Conservation (phyloP, 495 filamentous ascomycete species). For the Cladorrhinum samala region DNA sequence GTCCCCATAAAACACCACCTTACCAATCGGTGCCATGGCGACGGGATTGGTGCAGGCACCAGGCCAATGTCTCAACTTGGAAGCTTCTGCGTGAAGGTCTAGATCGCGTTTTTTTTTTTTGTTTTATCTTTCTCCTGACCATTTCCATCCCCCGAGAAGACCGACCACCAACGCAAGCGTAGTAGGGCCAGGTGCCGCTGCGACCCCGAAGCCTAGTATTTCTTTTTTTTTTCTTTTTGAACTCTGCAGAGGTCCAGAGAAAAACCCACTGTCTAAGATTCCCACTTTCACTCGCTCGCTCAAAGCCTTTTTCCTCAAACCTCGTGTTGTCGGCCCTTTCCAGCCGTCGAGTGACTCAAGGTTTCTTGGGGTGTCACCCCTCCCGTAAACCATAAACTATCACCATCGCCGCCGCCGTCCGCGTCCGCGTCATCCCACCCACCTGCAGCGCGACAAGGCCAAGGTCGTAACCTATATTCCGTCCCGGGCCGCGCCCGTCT, state of each 20-base stretch:
- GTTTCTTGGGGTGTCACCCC: too few species aligned
- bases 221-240: neutral
- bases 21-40: neutral
- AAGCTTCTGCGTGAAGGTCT: neutral
- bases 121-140: neutral
- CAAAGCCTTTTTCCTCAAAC: neutral
- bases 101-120: neutral
- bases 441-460: neutral
- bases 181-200: neutral
- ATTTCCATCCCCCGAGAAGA: neutral
- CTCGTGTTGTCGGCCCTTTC: neutral
- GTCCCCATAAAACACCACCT: neutral
- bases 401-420: neutral
- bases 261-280: neutral
- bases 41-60: neutral
- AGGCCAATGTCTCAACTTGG: neutral
- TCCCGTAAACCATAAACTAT: neutral
- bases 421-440: neutral
- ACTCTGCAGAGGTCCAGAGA: neutral
- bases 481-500: constrained; percentile 4
- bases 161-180: neutral
- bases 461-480: neutral
- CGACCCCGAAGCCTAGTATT: neutral
- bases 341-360: neutral
- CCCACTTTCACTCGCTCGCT: neutral